Conservation (phyloP, 2,329 filamentous ascomycete species). For the Colletotrichum sp. region DNA sequence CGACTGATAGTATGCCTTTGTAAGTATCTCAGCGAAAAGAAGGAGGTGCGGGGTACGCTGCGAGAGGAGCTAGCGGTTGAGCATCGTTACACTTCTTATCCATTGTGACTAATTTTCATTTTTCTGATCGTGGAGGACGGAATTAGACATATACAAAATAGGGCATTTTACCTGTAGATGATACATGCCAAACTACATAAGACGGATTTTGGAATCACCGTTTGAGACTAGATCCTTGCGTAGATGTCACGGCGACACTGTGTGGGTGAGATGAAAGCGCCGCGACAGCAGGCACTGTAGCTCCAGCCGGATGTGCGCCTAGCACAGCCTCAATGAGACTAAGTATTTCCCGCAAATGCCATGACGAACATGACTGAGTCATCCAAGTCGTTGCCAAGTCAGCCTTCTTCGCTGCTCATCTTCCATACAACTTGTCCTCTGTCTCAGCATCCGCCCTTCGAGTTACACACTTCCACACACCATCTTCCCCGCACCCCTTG, state of each 20-base stretch:
- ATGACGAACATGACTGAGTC: background rate
- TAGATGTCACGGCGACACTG: background rate
- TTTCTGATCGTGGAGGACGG: background rate
- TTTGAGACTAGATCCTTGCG: background rate
- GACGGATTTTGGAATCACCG: background rate
- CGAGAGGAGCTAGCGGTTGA: background rate
- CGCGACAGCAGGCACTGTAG: background rate
- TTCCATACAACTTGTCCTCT: background rate
- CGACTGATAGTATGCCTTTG: background rate
- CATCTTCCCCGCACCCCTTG: background rate
- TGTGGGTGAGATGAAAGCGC: background rate
- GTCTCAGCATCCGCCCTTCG: background rate
- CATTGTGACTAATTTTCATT: background rate
- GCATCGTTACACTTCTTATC: background rate
- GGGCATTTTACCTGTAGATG: accelerated
- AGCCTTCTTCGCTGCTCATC: background rate
- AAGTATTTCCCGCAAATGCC: background rate
- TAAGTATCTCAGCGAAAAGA: background rate
- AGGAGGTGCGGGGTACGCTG: background rate
- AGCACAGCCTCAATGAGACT: background rate
- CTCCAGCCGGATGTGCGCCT: background rate
- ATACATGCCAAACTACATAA: background rate
- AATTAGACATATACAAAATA: background rate
- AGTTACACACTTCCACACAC: background rate
- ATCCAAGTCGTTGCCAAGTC: background rate